Base-by-base conservation (phyloP, 2,329 filamentous ascomycete species). In the Annulohypoxylon truncatum region DNA sequence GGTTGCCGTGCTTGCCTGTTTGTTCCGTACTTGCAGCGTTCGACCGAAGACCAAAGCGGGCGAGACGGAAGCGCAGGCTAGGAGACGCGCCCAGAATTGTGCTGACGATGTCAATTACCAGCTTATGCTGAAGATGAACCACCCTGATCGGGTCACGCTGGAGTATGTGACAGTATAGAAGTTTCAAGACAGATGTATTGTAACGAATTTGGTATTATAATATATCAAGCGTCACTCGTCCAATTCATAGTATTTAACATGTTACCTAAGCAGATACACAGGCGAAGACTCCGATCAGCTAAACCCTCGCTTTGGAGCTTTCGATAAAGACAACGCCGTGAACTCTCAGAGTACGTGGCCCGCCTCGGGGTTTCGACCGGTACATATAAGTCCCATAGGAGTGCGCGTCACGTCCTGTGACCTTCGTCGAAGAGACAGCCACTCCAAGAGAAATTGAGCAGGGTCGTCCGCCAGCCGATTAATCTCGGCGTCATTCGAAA, bases 401-500 rank as follows among this genome's bases (percentile, higher is more conserved):
- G 86, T 89, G 24, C 89, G 84, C 12, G 81, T 71, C 54, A 89
- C 82, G 62, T 90, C 86, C 60, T 88, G 85, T 0, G 83, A 83
- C 35, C 84, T 84, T 1, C 87, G 82, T 0, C 84, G 80, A 0
- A 87, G 64, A 0, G 83, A 77, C 0, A 89, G 76, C 87, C 87
- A 90, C 47, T 89, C 86, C 20, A 85, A 80, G 0, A 89, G 70
- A 70, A 87, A 88, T 79, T 60, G 0, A 78, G 81, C 29, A 72
- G 79, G 13, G 40, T 61, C 10, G 75, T 78, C 48, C 74, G 33
- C 13, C 5, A 35, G 13, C 33, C 10, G 13, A n/a, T 10, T n/a
- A 5, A 35, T 3, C 33, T n/a, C 33, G 5, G 10, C 33, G n/a
- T 53, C 64, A 22, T 22, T 51, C 26, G 50, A 26, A n/a, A 31